Evolutionary conservation across 805 yeast genomes (phyloP).

Genomic region (Phaffomyces thermotolerans): DNA sequence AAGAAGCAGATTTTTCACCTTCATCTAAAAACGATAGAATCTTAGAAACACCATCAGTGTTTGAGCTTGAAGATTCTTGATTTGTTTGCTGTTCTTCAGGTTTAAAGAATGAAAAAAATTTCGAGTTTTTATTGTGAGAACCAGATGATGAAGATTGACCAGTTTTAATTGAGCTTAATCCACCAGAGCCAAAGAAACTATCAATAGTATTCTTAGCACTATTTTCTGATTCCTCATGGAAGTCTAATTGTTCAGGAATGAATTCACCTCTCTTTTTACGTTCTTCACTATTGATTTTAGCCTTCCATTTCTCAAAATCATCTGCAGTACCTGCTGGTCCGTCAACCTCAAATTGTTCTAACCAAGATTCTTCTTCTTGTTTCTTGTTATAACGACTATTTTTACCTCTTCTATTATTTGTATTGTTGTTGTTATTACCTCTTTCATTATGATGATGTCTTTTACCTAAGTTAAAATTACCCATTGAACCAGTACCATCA

Average conservation of each 20-base stretch:
- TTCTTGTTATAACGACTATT: constrained; percentile 10
- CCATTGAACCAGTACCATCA: constrained; percentile 24
- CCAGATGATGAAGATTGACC: constrained; percentile 2
- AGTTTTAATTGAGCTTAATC: constrained; percentile 9
- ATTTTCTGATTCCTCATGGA: constrained; percentile 1
- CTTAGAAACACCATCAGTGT: constrained; percentile 19
- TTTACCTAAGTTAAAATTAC: constrained; percentile 21
- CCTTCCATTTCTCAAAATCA: constrained; percentile 36
- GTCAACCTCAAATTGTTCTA: constrained; percentile 16
- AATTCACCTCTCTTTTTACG: constrained; percentile 27
- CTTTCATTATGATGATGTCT: constrained; percentile 7
- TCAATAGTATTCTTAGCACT: constrained; percentile 19
- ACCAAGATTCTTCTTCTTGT: constrained; percentile 18
- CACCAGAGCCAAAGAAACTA: constrained; percentile 16
- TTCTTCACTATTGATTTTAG: constrained; percentile 30
- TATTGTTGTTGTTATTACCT: constrained; percentile 1
- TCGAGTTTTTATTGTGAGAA: constrained; percentile 20
- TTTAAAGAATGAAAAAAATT: constrained; percentile 22
- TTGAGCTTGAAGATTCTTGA: not conserved
- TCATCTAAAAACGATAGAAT: constrained; percentile 21
- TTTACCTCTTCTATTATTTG: constrained; percentile 9
- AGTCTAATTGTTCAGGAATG: constrained; percentile 5
- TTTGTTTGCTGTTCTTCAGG: constrained; percentile 12
- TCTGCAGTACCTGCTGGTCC: constrained; percentile 21
- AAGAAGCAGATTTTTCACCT: constrained; percentile 12